Evolutionary conservation across 2,329 filamentous ascomycete species (phyloP).

Genomic region (Fusarium sp.): DNA sequence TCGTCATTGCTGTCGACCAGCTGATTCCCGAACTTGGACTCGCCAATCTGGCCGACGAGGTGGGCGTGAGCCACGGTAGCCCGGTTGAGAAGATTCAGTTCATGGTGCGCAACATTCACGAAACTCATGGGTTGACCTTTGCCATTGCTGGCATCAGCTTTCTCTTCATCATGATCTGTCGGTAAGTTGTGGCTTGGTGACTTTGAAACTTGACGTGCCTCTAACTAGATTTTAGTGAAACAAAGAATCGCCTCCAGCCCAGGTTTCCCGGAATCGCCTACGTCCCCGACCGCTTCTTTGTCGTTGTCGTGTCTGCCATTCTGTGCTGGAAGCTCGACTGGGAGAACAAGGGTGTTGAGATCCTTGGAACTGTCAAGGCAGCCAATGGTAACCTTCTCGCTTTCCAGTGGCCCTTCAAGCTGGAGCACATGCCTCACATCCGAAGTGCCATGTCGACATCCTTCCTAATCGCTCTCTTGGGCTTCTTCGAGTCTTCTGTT

Average conservation of each 20-base stretch:
- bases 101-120: conserved; percentile 73
- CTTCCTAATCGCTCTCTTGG: conserved; percentile 92
- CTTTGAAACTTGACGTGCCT: neutral
- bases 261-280: conserved; percentile 86
- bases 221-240: conserved; percentile 64
- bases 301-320: conserved; percentile 87
- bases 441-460: conserved; percentile 89
- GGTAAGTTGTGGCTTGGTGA: conserved; percentile 62
- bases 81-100: conserved; percentile 89
- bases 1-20: conserved; percentile 96
- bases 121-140: conserved; percentile 80
- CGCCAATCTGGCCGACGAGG: conserved; percentile 70
- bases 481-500: conserved; percentile 98
- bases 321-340: conserved; percentile 82
- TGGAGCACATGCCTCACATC: conserved; percentile 82
- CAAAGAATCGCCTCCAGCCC: conserved; percentile 85
- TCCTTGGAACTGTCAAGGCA: conserved; percentile 85
- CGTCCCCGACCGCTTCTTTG: conserved; percentile 89
- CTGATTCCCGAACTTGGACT: conserved; percentile 91
- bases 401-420: conserved; percentile 87
- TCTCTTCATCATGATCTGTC: conserved; percentile 87
- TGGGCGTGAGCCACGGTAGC: conserved; percentile 82
- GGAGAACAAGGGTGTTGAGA: conserved; percentile 82
- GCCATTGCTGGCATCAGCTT: conserved; percentile 85
- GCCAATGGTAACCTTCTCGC: conserved; percentile 78